Base-by-base conservation (phyloP, 768 basidiomycete genomes). In the Chalciporus chontae region DNA sequence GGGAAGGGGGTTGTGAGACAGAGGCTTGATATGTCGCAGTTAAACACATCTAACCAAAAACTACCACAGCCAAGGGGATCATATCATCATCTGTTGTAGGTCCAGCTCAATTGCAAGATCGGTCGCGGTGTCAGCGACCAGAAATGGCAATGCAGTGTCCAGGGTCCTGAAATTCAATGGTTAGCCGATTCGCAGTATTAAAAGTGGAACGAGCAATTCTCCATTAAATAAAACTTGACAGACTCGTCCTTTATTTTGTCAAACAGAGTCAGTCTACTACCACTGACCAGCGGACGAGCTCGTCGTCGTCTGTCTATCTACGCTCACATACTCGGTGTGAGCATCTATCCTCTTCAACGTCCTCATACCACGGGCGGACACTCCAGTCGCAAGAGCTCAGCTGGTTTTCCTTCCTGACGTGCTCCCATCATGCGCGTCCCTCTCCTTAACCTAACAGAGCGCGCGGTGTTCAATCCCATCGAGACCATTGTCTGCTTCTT, bases 401-500 rank as follows among this genome's bases (percentile, higher is more conserved):
- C 34, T 36, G 34, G 34, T 31, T 43, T 19, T 37, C 9, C 19
- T 23, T 38, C 29, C 40, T 17, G 40, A 36, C 40, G 3, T n/a
- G 14, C 40, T 27, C 8, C n/a, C 18, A 60, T 48, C 48, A 79
- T 88, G 79, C 77, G 84, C 50, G 77, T 81, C 10, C 57, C 87
- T 24, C 72, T 87, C 34, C 73, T 84, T 38, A 84, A 86, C 2
- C 73, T 90, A 56, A 86, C 86, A 5, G 77, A 77, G 13, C 84
- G 85, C 54, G 83, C 87, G 1, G 85, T 85, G 14, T 82, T 82
- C 66, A 83, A 76, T 5, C 89, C 89, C 43, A 89, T 91, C 55
- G 94, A 97, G 63, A 87, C 88, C 8, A 92, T 96, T 55, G 93
- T 96, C 49, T 81, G 84, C 66, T 87, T 91, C 74, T 90, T 85